phyloP scores from a whole-genome alignment of 164 flowering plant genomes.

The Malania oleifera region DNA sequence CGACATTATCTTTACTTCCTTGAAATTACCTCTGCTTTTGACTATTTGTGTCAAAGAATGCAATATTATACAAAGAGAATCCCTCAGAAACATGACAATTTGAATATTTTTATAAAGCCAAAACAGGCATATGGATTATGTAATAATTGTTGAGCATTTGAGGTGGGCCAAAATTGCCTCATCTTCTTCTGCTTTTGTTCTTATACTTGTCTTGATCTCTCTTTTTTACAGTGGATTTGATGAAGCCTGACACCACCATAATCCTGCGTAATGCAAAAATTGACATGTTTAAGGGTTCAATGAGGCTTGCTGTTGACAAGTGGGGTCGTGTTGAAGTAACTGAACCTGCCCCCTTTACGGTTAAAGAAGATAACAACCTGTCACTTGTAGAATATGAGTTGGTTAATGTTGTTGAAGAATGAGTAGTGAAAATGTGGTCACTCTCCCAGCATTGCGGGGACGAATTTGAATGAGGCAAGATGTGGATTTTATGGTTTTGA shows the following conservation, averaged over 20 bases:
- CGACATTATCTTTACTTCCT: too few relatives aligned
- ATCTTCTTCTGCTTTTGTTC: background rate
- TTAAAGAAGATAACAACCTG: conserved; percentile 37
- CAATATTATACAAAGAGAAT: too few relatives aligned
- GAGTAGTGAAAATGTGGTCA: background rate
- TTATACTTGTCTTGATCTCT: background rate
- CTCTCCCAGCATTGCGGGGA: background rate
- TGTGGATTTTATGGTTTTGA: conserved; percentile 5
- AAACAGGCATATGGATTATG: too few relatives aligned
- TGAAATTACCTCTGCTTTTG: too few relatives aligned
- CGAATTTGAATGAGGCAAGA: conserved; percentile 1
- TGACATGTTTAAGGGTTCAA: conserved; percentile 38
- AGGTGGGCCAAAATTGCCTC: background rate
- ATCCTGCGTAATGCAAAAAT: conserved; percentile 36
- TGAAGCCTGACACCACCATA: conserved; percentile 25
- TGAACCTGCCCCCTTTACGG: conserved; percentile 27
- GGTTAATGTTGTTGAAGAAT: conserved; percentile 32
- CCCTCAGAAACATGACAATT: too few relatives aligned
- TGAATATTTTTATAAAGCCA: too few relatives aligned
- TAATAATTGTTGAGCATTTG: background rate
- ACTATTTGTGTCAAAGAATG: too few relatives aligned
- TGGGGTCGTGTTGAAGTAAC: conserved; percentile 33
- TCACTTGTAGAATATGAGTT: conserved; percentile 36
- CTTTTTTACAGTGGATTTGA: conserved; percentile 25
- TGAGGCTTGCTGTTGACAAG: conserved; percentile 35